Evolutionary conservation across 2,329 filamentous ascomycete species (phyloP).

Genomic region (Calonectria naviculata): DNA sequence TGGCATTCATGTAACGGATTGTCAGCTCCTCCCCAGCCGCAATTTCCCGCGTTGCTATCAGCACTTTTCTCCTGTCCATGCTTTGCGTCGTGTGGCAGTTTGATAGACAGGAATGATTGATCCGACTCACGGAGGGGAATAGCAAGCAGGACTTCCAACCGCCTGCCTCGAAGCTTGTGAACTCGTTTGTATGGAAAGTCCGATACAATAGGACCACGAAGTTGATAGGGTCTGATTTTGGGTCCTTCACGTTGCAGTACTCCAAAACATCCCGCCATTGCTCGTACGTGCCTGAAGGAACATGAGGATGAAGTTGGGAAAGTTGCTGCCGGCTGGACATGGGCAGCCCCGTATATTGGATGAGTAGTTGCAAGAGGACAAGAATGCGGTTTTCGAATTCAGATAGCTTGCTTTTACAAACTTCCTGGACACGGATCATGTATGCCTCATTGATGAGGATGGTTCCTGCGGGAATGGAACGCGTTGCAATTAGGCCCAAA

Average conservation of each 20-base stretch:
- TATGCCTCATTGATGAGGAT: neutral
- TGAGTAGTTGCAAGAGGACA: neutral
- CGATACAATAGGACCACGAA: neutral
- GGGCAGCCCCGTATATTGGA: neutral
- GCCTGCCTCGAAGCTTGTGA: neutral
- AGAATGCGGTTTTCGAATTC: neutral
- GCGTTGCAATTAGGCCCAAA: neutral
- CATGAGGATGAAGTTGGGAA: neutral
- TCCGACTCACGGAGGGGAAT: neutral
- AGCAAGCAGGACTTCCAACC: neutral
- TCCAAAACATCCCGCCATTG: neutral
- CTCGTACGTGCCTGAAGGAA: neutral
- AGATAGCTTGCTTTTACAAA: neutral
- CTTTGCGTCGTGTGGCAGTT: neutral
- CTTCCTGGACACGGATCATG: neutral
- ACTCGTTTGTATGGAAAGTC: neutral
- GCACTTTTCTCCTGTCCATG: neutral
- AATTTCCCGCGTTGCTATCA: neutral
- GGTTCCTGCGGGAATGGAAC: neutral
- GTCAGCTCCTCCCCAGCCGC: neutral
- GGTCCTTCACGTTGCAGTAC: neutral
- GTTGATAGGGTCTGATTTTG: neutral
- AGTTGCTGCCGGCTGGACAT: neutral
- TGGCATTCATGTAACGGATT: neutral
- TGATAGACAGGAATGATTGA: neutral